Percentiles rank a stretch among this genome's conserved stretches.
These are phyloP conservation scores for Agaricales sp. DNA, from an alignment of 1,284 basidiomycete genomes.

Conservation along the genomic window DNA sequence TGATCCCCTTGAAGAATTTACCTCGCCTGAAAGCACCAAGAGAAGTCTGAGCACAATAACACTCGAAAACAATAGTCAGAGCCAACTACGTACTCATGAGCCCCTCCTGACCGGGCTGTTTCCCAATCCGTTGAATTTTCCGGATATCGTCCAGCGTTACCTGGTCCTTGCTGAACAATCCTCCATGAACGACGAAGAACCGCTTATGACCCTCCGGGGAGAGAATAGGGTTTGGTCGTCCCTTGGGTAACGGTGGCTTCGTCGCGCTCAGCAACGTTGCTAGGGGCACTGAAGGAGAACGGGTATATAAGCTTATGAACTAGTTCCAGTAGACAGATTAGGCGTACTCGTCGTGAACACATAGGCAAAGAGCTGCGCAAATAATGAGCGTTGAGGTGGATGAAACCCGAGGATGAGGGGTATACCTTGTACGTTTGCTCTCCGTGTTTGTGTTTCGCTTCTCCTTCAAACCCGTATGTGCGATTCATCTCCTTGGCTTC, in stretches of 20 bases:
- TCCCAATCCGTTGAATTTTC: constrained; percentile 79
- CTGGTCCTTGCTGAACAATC: constrained; percentile 90
- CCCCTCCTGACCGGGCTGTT: constrained; percentile 91
- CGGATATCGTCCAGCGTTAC: constrained; percentile 90
- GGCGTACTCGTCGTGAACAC: constrained; percentile 82
- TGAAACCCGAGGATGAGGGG: not conserved
- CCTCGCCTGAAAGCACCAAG: constrained; percentile 36
- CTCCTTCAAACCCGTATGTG: constrained; percentile 93
- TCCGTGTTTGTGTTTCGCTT: constrained; percentile 92
- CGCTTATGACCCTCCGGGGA: constrained; percentile 80
- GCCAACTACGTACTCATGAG: constrained; percentile 75
- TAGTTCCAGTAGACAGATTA: constrained; percentile 1
- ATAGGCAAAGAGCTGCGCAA: constrained; percentile 76
- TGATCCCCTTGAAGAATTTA: constrained; percentile 17
- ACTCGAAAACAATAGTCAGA: constrained; percentile 7
- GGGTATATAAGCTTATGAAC: constrained; percentile 8
- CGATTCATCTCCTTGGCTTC: constrained; percentile 90
- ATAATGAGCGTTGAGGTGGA: not conserved
- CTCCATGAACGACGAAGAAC: constrained; percentile 95
- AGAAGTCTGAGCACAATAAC: constrained; percentile 1
- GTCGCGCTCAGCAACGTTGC: constrained; percentile 79
- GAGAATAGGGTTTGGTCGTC: constrained; percentile 48
- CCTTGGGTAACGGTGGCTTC: constrained; percentile 38
- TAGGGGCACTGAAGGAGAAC: constrained; percentile 63
- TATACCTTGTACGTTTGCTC: constrained; percentile 80